phyloP scores from a whole-genome alignment of 164 flowering plant genomes.

The Buxus sempervirens region DNA sequence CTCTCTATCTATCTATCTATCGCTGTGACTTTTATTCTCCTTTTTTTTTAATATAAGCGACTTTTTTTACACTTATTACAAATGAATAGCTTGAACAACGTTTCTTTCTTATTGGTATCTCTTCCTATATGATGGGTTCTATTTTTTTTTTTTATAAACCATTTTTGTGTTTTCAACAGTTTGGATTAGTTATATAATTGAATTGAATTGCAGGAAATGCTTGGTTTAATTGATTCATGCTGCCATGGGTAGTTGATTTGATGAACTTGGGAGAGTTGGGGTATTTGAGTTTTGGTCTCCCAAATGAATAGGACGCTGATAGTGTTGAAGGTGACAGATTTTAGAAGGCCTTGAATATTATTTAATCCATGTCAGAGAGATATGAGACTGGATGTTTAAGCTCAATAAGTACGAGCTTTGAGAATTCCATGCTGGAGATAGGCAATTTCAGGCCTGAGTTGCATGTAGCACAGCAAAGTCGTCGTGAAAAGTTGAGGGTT shows the following conservation, averaged over 20 bases:
- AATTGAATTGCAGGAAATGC: background rate
- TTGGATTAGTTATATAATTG: too few relatives aligned
- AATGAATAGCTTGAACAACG: too few relatives aligned
- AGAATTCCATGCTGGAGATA: conserved; percentile 30
- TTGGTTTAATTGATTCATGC: background rate
- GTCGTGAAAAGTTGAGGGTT: conserved; percentile 63
- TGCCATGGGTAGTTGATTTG: background rate
- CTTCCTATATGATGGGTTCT: background rate
- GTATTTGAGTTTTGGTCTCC: background rate
- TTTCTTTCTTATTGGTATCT: too few relatives aligned
- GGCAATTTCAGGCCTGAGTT: conserved; percentile 41
- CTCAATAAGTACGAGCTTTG: conserved; percentile 5
- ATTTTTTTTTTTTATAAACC: too few relatives aligned
- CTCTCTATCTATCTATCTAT: background rate
- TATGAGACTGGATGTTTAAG: conserved; percentile 14
- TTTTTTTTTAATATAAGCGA: too few relatives aligned
- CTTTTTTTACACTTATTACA: background rate
- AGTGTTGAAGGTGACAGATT: background rate
- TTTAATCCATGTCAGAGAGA: conserved; percentile 21
- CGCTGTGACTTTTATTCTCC: too few relatives aligned
- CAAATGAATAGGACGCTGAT: background rate
- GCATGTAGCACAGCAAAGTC: conserved; percentile 75
- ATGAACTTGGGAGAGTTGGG: background rate
- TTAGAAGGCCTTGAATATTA: background rate
- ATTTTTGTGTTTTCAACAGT: background rate